Evolutionary conservation across 768 basidiomycete genomes (phyloP), one percentile per base, ranked within the genome.

Genomic region (Suillus tomentosus): DNA sequence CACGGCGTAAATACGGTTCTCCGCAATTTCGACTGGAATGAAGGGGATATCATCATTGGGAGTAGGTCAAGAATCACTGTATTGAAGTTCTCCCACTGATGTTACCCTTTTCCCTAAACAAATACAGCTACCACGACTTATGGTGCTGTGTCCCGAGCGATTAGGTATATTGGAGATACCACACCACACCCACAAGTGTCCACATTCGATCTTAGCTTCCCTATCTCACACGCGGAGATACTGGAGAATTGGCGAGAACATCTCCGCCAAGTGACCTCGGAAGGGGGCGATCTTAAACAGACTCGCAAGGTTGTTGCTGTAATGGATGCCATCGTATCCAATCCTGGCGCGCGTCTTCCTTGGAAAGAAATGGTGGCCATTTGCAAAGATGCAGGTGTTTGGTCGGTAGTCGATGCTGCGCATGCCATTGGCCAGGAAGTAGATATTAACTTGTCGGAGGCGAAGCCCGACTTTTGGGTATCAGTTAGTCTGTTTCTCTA

Each of bases 401-500:
- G 84, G 74, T 88, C 83, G 40, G 67, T 95, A n/a, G 74, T 95
- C 19, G 94, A 95, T 69, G 94, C 84, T 2, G 92, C 92, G 6
- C 92, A 94, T 70, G 83, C 86, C 4, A 83, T 94, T 48, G 92
- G 92, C 1, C 91, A 91, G 68, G 86, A 91, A 69, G 69, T 82
- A 11, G 75, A 84, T 61, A 80, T 92, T 17, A 81, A 92, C 70
- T 72, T 94, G 19, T 78, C 78, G 4, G 77, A 79, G 51, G 76
- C 77, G 0, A 77, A 80, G 61, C 90, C 90, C 11, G 93, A 95
- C 74, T 92, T 94, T 70, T 93, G 87, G 87, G 78, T 89, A 31
- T 88, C 91, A 37, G 91, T 92, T 64, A 34, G 84, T 78, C 5
- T 5, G 19, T 50, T n/a, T 36, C 31, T 36, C 40, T 19, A 3